Percentiles rank a stretch among this genome's conserved stretches.
Evolutionary conservation across 202 grass and related monocot genomes (phyloP).

Genomic region (Eragrostis tef): DNA sequence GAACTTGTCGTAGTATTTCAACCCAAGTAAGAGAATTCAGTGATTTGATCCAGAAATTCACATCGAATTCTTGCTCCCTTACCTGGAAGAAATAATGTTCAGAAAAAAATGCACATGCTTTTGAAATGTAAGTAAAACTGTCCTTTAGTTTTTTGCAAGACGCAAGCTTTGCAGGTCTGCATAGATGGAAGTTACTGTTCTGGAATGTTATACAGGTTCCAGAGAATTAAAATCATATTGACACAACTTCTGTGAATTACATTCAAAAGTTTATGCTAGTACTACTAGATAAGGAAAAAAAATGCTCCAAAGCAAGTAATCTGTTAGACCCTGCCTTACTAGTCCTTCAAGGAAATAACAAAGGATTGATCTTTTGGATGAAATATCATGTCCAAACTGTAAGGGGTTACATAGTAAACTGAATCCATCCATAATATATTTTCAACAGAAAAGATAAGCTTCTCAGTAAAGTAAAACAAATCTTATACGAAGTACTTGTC

Average conservation of each 20-base stretch:
- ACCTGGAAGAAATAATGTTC: slow-evolving; percentile 64
- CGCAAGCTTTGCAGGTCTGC: not conserved
- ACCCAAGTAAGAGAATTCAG: slow-evolving; percentile 97
- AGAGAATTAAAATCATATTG: not conserved
- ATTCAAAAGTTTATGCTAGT: slow-evolving; percentile 8
- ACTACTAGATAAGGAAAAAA: slow-evolving; percentile 12
- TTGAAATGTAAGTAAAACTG: slow-evolving; percentile 22
- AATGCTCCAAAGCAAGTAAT: slow-evolving; percentile 16
- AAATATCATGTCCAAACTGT: slow-evolving; percentile 2
- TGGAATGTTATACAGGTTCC: not conserved
- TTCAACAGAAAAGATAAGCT: slow-evolving; percentile 11
- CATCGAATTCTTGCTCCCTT: slow-evolving; percentile 88
- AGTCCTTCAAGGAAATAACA: slow-evolving; percentile 34
- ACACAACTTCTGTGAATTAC: not conserved
- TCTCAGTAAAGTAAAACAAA: not conserved
- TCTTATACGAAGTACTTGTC: slow-evolving; percentile 1
- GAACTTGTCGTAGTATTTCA: slow-evolving; percentile 92
- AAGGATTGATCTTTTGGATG: slow-evolving; percentile 31
- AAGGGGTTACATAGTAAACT: not conserved
- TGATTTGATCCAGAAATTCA: slow-evolving; percentile 70
- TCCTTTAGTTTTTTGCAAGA: not conserved
- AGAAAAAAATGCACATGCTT: slow-evolving; percentile 18
- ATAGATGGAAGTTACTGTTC: not conserved
- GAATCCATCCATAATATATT: not conserved
- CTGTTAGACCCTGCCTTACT: slow-evolving; percentile 30